These are phyloP conservation scores for Cardiosporidium cionae DNA, from an alignment of 169 alveolate species.

Conservation along the genomic window DNA sequence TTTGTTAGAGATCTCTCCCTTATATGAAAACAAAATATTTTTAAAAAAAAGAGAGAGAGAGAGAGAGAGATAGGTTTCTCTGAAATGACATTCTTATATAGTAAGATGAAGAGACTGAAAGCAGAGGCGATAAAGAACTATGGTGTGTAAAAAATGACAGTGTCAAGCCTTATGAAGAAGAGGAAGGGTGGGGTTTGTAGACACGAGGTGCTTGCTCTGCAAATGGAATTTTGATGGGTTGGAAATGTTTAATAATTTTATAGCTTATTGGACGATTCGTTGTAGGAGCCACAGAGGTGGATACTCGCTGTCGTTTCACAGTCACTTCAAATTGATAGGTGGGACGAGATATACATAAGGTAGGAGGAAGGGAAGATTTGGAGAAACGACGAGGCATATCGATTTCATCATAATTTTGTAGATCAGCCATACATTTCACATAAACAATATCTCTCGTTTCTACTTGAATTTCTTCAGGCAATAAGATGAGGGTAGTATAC, in stretches of 20 bases:
- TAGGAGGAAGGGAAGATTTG: conserved; percentile 3
- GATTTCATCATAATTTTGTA: conserved; percentile 12
- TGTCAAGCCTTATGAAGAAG: no score
- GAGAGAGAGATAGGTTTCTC: no score
- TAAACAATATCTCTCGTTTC: conserved; percentile 2
- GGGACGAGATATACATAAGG: conserved; percentile 6
- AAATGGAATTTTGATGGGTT: conserved; percentile 7
- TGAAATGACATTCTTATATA: no score
- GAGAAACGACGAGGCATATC: background rate
- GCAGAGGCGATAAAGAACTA: no score
- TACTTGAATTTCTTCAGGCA: conserved; percentile 20
- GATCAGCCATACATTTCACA: conserved; percentile 1
- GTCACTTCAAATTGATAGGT: conserved; percentile 7
- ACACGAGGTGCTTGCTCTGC: conserved; percentile 21
- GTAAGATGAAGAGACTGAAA: no score
- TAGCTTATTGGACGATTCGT: background rate
- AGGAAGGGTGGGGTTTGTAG: no score
- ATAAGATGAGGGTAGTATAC: conserved; percentile 14
- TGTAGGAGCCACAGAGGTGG: no score
- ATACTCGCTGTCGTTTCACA: background rate
- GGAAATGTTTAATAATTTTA: background rate
- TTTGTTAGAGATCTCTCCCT: no score
- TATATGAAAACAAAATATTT: no score
- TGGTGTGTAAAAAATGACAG: no score
- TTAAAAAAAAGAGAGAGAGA: no score